Conservation (phyloP, 2,329 filamentous ascomycete genomes). For the Cytospora paraplurivora region DNA sequence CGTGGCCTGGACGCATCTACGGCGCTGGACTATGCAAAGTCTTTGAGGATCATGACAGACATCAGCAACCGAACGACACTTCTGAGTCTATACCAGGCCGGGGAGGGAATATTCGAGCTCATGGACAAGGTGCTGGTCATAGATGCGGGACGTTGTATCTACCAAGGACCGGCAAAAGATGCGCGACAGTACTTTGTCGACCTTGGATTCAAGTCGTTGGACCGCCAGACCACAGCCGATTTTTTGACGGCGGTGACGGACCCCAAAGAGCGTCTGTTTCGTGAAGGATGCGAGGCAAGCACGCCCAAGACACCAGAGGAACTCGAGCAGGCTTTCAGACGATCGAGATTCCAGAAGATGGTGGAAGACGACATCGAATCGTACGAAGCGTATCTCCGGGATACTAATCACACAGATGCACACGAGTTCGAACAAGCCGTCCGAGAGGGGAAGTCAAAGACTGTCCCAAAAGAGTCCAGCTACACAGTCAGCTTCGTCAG, state of each 20-base stretch:
- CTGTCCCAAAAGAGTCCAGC: constrained; percentile 67
- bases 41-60: constrained; percentile 66
- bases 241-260: constrained; percentile 79
- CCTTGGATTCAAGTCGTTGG: constrained; percentile 64
- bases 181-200: constrained; percentile 68
- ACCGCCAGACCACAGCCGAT: constrained; percentile 70
- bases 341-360: constrained; percentile 59
- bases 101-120: constrained; percentile 58
- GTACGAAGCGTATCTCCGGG: constrained; percentile 43
- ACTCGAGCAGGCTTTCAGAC: constrained; percentile 65
- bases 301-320: constrained; percentile 71
- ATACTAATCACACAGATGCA: constrained; percentile 61
- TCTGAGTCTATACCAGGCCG: constrained; percentile 65
- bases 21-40: constrained; percentile 66
- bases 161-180: constrained; percentile 63
- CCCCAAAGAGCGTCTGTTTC: constrained; percentile 68
- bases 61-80: constrained; percentile 61
- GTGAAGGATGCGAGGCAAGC: constrained; percentile 63
- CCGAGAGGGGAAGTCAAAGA: constrained; percentile 67
- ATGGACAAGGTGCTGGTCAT: constrained; percentile 72
- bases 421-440: constrained; percentile 68
- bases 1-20: constrained; percentile 66
- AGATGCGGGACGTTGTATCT: constrained; percentile 68
- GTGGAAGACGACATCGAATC: constrained; percentile 58
- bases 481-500: constrained; percentile 76